Percentiles rank a stretch among this genome's conserved stretches.
These are phyloP conservation scores for Athelia sp. DNA, from an alignment of 1,284 basidiomycete species.

Conservation along the genomic window DNA sequence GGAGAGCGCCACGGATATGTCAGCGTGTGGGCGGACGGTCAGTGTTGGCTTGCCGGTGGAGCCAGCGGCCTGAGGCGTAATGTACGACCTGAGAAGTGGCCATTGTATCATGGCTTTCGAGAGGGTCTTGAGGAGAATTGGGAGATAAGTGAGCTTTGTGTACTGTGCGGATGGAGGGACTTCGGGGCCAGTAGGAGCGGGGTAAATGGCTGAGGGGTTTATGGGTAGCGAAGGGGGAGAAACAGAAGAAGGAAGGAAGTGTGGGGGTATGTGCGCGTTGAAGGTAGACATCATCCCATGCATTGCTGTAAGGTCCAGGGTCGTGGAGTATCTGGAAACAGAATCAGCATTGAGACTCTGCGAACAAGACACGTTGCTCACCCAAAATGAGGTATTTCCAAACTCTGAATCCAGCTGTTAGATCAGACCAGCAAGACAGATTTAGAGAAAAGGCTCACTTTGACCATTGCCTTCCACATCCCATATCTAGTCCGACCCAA, in stretches of 20 bases:
- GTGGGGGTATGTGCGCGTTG: conserved; percentile 65
- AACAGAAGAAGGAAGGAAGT: conserved; percentile 40
- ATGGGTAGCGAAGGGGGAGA: conserved; percentile 29
- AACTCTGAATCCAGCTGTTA: conserved; percentile 41
- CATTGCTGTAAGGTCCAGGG: conserved; percentile 78
- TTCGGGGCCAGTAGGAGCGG: conserved; percentile 31
- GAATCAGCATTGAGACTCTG: conserved; percentile 1
- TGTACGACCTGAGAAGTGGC: conserved; percentile 75
- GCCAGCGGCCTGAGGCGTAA: conserved; percentile 37
- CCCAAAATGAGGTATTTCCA: conserved; percentile 81
- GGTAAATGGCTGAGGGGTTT: conserved; percentile 43
- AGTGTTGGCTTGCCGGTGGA: conserved; percentile 49
- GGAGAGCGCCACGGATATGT: conserved; percentile 73
- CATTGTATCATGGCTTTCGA: conserved; percentile 78
- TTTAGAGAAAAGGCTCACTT: conserved; percentile 34
- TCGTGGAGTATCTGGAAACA: conserved; percentile 62
- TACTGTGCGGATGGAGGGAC: conserved; percentile 47
- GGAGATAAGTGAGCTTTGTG: conserved; percentile 75
- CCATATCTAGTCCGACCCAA: conserved; percentile 75
- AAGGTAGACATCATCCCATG: conserved; percentile 68
- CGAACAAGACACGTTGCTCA: conserved; percentile 22
- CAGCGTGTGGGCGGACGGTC: conserved; percentile 63
- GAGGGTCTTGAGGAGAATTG: conserved; percentile 84
- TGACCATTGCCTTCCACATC: conserved; percentile 87
- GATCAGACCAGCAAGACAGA: conserved; percentile 1